Evolutionary conservation across 345 rosid genomes (phyloP).

Genomic region (Acer negundo): DNA sequence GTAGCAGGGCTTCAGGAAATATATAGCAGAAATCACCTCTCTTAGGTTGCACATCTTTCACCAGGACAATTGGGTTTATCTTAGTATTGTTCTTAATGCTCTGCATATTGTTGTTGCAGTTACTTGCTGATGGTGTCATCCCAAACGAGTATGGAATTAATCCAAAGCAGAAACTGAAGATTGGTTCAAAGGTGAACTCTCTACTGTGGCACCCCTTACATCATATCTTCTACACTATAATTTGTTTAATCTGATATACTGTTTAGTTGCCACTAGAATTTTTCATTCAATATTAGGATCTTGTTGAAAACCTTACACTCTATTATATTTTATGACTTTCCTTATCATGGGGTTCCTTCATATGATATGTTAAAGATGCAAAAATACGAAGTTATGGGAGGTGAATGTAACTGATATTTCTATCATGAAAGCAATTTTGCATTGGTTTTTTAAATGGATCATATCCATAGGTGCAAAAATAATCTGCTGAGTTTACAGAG

Average conservation of each 20-base stretch:
- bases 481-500: not conserved
- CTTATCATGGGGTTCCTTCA: not conserved
- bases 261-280: not conserved
- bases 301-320: not conserved
- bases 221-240: not conserved
- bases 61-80: conserved; percentile 13
- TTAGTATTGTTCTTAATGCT: conserved; percentile 9
- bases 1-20: not conserved
- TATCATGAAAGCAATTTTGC: not conserved
- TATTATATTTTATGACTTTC: not conserved
- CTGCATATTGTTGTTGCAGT: conserved; percentile 53
- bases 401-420: not conserved
- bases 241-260: not conserved
- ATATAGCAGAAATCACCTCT: not conserved
- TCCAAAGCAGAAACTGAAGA: conserved; percentile 92
- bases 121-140: conserved; percentile 97
- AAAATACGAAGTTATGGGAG: not conserved
- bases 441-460: not conserved
- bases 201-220: not conserved
- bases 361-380: not conserved
- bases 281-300: not conserved
- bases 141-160: conserved; percentile 98
- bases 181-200: conserved; percentile 83
- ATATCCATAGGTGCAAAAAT: not conserved
- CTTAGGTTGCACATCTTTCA: conserved; percentile 4